These are phyloP conservation scores for Xylaria telfairii DNA, from an alignment of 495 filamentous ascomycete species.

Conservation along the genomic window DNA sequence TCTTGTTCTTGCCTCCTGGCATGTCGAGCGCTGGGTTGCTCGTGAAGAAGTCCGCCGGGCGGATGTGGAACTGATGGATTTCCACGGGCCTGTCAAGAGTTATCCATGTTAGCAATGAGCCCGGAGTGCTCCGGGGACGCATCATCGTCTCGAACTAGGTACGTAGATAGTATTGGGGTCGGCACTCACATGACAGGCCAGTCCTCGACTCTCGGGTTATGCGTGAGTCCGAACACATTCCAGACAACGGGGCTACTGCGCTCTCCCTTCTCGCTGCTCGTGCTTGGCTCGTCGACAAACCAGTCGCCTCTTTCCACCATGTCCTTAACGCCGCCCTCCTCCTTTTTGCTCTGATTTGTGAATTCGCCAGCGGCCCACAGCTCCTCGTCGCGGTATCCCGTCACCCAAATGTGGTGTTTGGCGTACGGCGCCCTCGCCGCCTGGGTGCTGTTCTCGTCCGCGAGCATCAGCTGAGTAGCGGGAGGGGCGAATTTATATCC, in stretches of 20 bases:
- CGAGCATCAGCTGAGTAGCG: conserved; percentile 80
- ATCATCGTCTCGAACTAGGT: not conserved
- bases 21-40: conserved; percentile 62
- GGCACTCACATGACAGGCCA: conserved; percentile 64
- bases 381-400: conserved; percentile 77
- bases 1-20: conserved; percentile 57
- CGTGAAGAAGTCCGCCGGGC: conserved; percentile 61
- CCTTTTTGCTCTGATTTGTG: conserved; percentile 70
- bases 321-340: conserved; percentile 39
- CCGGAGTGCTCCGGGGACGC: too few species aligned
- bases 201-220: conserved; percentile 65
- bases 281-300: conserved; percentile 36
- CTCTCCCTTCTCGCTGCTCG: conserved; percentile 35
- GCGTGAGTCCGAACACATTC: conserved; percentile 66
- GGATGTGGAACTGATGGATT: conserved; percentile 63
- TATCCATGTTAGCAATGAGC: conserved; percentile 4
- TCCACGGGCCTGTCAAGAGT: conserved; percentile 56
- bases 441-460: conserved; percentile 70
- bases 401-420: conserved; percentile 82
- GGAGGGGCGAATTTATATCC: conserved; percentile 79
- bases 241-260: conserved; percentile 60
- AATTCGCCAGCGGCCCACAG: conserved; percentile 83
- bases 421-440: conserved; percentile 81
- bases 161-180: conserved; percentile 6
- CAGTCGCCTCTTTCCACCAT: conserved; percentile 42